These are phyloP conservation scores for Trypanosoma melophagium DNA, from an alignment of 208 protist genomes.

Conservation along the genomic window DNA sequence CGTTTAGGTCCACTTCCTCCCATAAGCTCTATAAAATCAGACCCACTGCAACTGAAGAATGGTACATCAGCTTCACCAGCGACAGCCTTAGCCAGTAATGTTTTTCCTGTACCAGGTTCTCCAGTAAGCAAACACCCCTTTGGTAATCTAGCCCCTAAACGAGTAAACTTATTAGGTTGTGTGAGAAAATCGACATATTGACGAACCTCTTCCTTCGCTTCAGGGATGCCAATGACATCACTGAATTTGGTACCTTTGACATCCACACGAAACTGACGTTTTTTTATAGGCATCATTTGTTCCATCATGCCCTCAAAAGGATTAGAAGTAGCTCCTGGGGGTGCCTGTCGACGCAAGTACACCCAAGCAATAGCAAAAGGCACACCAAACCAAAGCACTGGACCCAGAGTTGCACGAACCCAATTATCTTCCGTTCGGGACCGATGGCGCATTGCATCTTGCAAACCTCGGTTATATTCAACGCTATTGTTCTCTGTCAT, in stretches of 20 bases:
- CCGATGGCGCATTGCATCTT: slow-evolving; percentile 71
- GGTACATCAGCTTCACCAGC: slow-evolving; percentile 94
- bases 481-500: slow-evolving; percentile 7
- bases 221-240: slow-evolving; percentile 96
- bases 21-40: slow-evolving; percentile 97
- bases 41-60: slow-evolving; percentile 95
- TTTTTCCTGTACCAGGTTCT: slow-evolving; percentile 98
- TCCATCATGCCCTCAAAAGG: slow-evolving; percentile 83
- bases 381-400: slow-evolving; percentile 75
- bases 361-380: slow-evolving; percentile 57
- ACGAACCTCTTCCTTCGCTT: slow-evolving; percentile 96
- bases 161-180: slow-evolving; percentile 93
- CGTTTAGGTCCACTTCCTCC: slow-evolving; percentile 94
- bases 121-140: slow-evolving; percentile 95
- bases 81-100: slow-evolving; percentile 96
- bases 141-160: slow-evolving; percentile 95
- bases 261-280: slow-evolving; percentile 84
- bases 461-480: slow-evolving; percentile 67
- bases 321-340: slow-evolving; percentile 31
- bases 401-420: slow-evolving; percentile 69
- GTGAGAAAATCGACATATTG: slow-evolving; percentile 98
- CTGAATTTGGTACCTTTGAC: slow-evolving; percentile 82
- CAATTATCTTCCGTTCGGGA: slow-evolving; percentile 80
- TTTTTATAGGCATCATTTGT: slow-evolving; percentile 89
- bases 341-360: slow-evolving; percentile 54